A percentile compares a stretch with the other conserved stretches of the same genome.
phyloP scores from a whole-genome alignment of 108 stramenopile genomes.

The Skeletonema grethae region DNA sequence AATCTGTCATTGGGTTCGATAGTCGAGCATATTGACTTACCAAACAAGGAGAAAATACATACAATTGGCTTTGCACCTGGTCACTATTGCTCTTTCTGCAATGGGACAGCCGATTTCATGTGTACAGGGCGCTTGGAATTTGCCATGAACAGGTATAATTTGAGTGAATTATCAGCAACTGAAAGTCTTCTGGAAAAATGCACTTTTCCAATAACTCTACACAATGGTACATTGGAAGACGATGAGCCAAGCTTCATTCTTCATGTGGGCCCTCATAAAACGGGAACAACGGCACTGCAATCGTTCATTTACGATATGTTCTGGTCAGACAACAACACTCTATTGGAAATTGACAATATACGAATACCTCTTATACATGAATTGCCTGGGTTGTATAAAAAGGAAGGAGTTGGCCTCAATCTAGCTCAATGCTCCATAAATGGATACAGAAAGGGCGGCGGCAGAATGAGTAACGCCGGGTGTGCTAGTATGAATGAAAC shows the following conservation, averaged over 20 bases:
- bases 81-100: not conserved
- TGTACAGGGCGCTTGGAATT: not conserved
- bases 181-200: not conserved
- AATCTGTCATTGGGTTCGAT: too few relatives aligned
- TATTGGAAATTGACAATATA: slow-evolving; percentile 11
- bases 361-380: slow-evolving; percentile 10
- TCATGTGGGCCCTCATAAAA: slow-evolving; percentile 33
- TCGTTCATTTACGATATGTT: slow-evolving; percentile 10
- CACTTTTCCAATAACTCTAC: not conserved
- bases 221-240: not conserved
- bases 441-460: slow-evolving; percentile 18
- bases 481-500: slow-evolving; percentile 10
- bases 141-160: not conserved
- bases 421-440: slow-evolving; percentile 22
- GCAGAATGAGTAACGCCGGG: not conserved
- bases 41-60: too few relatives aligned
- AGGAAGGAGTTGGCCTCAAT: slow-evolving; percentile 8
- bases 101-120: not conserved
- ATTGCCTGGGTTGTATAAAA: slow-evolving; percentile 10
- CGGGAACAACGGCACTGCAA: slow-evolving; percentile 33
- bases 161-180: not conserved
- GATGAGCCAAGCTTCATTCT: slow-evolving; percentile 19
- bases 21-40: too few relatives aligned
- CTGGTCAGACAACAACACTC: not conserved
- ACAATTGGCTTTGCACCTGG: too few relatives aligned